phyloP scores from a whole-genome alignment of 306 rosid species.

The Vicia faba region DNA sequence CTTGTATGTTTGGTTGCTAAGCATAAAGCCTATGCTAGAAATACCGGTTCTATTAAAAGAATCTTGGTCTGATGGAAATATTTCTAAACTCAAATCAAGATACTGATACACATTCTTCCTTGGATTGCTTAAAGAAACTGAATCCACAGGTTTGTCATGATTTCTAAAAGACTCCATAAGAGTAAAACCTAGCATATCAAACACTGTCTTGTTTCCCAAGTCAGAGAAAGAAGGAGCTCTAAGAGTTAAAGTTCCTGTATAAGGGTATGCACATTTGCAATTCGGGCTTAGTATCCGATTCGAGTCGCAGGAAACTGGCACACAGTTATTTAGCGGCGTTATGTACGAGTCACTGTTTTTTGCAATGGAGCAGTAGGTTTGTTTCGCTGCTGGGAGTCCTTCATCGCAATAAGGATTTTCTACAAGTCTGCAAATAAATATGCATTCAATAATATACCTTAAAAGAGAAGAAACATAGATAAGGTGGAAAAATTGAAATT shows the following conservation, averaged over 20 bases:
- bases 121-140: slow-evolving; percentile 50
- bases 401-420: slow-evolving; percentile 53
- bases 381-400: slow-evolving; percentile 3
- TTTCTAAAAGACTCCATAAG: slow-evolving; percentile 32
- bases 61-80: slow-evolving; percentile 56
- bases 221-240: slow-evolving; percentile 64
- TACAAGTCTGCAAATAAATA: slow-evolving; percentile 52
- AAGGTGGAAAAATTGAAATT: slow-evolving; percentile 22
- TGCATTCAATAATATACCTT: slow-evolving; percentile 5
- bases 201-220: slow-evolving; percentile 41
- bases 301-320: slow-evolving; percentile 39
- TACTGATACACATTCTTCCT: slow-evolving; percentile 29
- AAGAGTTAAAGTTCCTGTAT: slow-evolving; percentile 55
- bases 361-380: slow-evolving; percentile 46
- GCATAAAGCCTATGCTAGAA: slow-evolving; percentile 42
- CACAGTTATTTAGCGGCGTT: slow-evolving; percentile 46
- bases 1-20: slow-evolving; percentile 56
- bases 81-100: slow-evolving; percentile 42
- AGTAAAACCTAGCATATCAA: slow-evolving; percentile 29
- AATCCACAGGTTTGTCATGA: slow-evolving; percentile 44
- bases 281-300: slow-evolving; percentile 57
- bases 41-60: slow-evolving; percentile 52
- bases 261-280: slow-evolving; percentile 74
- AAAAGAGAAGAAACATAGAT: slow-evolving; percentile 1
- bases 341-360: slow-evolving; percentile 32